Evolutionary conservation across 1,284 basidiomycete species (phyloP).

Genomic region (Trametes polyzona): DNA sequence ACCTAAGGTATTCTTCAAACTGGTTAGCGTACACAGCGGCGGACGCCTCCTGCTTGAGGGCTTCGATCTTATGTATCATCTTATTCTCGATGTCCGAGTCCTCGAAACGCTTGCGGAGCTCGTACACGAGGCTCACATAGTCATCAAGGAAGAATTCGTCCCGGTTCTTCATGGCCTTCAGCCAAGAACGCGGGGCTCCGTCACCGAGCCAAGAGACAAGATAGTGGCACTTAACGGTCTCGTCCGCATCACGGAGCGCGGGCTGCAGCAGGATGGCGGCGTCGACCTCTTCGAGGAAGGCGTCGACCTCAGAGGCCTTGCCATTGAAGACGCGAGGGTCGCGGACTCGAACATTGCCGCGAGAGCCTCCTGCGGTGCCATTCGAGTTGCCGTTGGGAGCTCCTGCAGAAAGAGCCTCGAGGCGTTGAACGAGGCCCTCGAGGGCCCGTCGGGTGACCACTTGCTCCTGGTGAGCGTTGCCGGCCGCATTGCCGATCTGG

Average conservation of each 20-base stretch:
- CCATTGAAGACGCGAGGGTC: neutral
- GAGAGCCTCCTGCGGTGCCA: neutral
- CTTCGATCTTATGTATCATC: slow-evolving; percentile 10
- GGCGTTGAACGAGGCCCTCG: neutral
- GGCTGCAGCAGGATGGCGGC: neutral
- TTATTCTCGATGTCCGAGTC: slow-evolving; percentile 3
- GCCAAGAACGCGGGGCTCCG: slow-evolving; percentile 25
- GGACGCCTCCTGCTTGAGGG: slow-evolving; percentile 34
- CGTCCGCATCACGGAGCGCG: neutral
- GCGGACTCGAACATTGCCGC: neutral
- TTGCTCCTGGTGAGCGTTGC: neutral
- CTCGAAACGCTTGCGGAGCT: slow-evolving; percentile 26
- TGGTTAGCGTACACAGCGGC: slow-evolving; percentile 28
- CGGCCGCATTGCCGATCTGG: neutral
- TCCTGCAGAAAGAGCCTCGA: neutral
- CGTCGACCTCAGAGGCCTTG: neutral
- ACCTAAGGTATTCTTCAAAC: slow-evolving; percentile 30
- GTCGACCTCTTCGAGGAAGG: neutral
- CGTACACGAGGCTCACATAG: slow-evolving; percentile 33
- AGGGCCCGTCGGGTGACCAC: neutral
- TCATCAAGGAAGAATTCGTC: slow-evolving; percentile 23
- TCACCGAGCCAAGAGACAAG: slow-evolving; percentile 26
- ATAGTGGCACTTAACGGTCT: slow-evolving; percentile 15
- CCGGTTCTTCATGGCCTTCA: slow-evolving; percentile 22
- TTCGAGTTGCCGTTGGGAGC: neutral